These are phyloP conservation scores for Puccinia triticina DNA, from an alignment of 1,284 basidiomycete genomes.

Conservation along the genomic window DNA sequence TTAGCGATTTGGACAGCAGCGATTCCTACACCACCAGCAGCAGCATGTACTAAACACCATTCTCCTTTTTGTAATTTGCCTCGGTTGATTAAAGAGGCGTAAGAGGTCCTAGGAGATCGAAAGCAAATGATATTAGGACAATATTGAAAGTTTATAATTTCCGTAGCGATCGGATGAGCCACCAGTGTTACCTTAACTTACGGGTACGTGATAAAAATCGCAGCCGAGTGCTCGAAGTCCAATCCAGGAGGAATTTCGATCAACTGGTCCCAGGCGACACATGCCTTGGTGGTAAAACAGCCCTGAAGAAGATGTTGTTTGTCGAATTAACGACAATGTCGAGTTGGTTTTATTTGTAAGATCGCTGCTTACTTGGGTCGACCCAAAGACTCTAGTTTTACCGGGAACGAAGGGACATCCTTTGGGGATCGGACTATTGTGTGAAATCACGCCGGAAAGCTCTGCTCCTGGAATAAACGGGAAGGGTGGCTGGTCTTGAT, in stretches of 20 bases:
- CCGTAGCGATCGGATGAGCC: no score
- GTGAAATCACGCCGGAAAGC: slow-evolving; percentile 78
- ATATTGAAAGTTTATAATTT: no score
- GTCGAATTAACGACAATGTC: background rate
- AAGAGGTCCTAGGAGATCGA: slow-evolving; percentile 66
- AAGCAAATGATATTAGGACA: background rate
- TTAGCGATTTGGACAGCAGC: slow-evolving; percentile 87
- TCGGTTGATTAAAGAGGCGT: slow-evolving; percentile 82
- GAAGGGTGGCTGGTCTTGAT: slow-evolving; percentile 57
- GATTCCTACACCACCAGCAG: slow-evolving; percentile 80
- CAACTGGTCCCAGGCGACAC: slow-evolving; percentile 65
- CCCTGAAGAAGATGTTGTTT: background rate
- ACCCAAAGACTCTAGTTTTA: slow-evolving; percentile 83
- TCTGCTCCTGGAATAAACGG: slow-evolving; percentile 62
- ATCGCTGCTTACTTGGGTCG: slow-evolving; percentile 67
- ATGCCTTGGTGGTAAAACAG: slow-evolving; percentile 60
- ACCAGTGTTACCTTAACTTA: background rate
- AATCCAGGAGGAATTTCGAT: slow-evolving; percentile 70
- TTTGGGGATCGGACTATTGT: slow-evolving; percentile 75
- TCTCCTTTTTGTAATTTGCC: slow-evolving; percentile 68
- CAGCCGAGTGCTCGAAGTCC: slow-evolving; percentile 70
- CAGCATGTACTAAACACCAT: slow-evolving; percentile 73
- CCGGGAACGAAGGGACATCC: slow-evolving; percentile 80
- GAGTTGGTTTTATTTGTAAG: background rate
- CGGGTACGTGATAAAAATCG: slow-evolving; percentile 56